phyloP scores from a whole-genome alignment of 225 moss, liverwort and hornwort genomes.

The Sphagnum tenellum region DNA sequence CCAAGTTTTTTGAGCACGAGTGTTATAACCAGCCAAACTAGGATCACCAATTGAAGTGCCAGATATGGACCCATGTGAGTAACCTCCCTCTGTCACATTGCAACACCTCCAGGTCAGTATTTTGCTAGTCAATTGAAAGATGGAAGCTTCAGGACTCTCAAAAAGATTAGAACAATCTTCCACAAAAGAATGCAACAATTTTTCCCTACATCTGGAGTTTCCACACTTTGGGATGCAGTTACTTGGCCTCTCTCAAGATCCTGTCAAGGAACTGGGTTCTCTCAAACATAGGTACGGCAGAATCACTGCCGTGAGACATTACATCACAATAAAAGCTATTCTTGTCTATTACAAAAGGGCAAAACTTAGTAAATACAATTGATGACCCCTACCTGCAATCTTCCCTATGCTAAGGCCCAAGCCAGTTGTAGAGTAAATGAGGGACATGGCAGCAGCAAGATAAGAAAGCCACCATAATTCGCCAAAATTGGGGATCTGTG shows the following conservation, averaged over 20 bases:
- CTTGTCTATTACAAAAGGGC: neutral
- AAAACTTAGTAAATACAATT: neutral
- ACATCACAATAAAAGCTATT: neutral
- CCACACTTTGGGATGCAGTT: too few species aligned
- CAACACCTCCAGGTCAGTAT: neutral
- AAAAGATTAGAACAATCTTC: neutral
- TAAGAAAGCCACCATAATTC: constrained; percentile 91
- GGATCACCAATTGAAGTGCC: constrained; percentile 30
- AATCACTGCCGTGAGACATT: too few species aligned
- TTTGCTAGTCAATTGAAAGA: too few species aligned
- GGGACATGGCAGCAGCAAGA: constrained; percentile 70
- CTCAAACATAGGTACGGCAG: too few species aligned
- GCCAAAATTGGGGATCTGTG: constrained; percentile 75
- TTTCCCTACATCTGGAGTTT: too few species aligned
- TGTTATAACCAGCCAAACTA: neutral
- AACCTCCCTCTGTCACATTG: constrained; percentile 20
- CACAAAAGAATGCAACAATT: too few species aligned
- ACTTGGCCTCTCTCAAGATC: too few species aligned
- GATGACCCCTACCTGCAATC: constrained; percentile 23
- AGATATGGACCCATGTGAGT: constrained; percentile 27
- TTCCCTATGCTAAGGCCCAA: constrained; percentile 64
- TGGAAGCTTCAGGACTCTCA: neutral
- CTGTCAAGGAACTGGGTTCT: too few species aligned
- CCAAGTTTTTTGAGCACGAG: constrained; percentile 52
- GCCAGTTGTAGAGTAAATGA: constrained; percentile 60